A percentile compares a stretch with the other conserved stretches of the same genome.
Conservation (phyloP, 768 basidiomycete species). For the Mycena capillaripes region DNA sequence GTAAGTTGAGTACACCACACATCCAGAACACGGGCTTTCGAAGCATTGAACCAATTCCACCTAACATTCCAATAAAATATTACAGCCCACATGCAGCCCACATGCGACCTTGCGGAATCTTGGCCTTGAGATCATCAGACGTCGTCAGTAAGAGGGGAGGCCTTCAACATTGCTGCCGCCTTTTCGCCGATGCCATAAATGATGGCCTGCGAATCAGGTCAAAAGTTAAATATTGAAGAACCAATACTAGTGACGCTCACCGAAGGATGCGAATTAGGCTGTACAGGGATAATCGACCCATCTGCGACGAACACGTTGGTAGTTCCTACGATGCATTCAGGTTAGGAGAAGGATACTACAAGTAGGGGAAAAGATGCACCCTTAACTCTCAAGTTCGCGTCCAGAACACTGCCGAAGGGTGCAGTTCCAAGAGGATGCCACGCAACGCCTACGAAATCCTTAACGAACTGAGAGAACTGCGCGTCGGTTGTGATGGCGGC, state of each 20-base stretch:
- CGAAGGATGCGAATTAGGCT: conserved; percentile 8
- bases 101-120: not conserved
- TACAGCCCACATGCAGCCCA: too few relatives aligned
- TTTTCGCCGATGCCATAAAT: conserved; percentile 12
- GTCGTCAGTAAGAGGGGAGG: not conserved
- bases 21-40: too few relatives aligned
- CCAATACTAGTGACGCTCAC: not conserved
- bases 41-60: too few relatives aligned
- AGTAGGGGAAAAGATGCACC: not conserved
- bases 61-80: too few relatives aligned
- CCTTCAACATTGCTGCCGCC: not conserved
- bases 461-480: not conserved
- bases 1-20: too few relatives aligned
- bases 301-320: conserved; percentile 11
- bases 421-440: conserved; percentile 6
- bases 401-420: not conserved
- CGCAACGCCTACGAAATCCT: not conserved
- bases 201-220: not conserved
- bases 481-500: not conserved
- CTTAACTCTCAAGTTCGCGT: not conserved
- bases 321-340: not conserved
- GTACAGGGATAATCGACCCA: conserved; percentile 1
- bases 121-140: not conserved
- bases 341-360: not conserved
- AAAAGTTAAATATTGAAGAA: too few relatives aligned